A percentile compares a stretch with the other conserved stretches of the same genome.
Evolutionary conservation across 2,329 filamentous ascomycete species (phyloP).

Genomic region (Akanthomyces uredinophilus): DNA sequence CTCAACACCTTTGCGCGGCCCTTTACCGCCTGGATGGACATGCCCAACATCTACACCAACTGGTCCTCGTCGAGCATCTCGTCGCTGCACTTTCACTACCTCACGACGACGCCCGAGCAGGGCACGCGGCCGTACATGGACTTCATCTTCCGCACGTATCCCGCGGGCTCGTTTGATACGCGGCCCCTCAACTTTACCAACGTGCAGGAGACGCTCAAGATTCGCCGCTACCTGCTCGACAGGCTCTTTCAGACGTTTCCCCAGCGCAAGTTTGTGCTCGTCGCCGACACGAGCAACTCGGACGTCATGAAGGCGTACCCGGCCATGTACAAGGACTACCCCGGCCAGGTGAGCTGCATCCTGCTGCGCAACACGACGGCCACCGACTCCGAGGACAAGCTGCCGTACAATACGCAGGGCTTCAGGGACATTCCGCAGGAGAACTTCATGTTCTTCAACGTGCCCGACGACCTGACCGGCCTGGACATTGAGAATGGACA

Average conservation of each 20-base stretch:
- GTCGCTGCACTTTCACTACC: slow-evolving; percentile 73
- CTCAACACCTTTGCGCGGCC: slow-evolving; percentile 70
- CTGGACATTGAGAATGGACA: slow-evolving; percentile 58
- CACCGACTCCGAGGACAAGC: slow-evolving; percentile 61
- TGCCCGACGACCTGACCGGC: slow-evolving; percentile 61
- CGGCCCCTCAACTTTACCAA: slow-evolving; percentile 58
- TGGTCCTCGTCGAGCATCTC: slow-evolving; percentile 55
- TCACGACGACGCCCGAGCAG: slow-evolving; percentile 77
- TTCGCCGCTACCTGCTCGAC: slow-evolving; percentile 64
- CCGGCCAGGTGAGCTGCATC: slow-evolving; percentile 71
- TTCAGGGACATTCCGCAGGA: slow-evolving; percentile 49
- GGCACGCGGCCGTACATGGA: slow-evolving; percentile 74
- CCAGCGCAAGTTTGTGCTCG: slow-evolving; percentile 66
- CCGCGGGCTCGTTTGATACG: slow-evolving; percentile 71
- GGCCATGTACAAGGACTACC: slow-evolving; percentile 58
- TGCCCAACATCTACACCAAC: slow-evolving; percentile 73
- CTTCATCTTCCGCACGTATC: slow-evolving; percentile 74
- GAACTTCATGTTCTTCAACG: slow-evolving; percentile 75
- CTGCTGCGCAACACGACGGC: slow-evolving; percentile 68
- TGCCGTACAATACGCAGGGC: slow-evolving; percentile 40
- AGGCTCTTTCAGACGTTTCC: slow-evolving; percentile 74
- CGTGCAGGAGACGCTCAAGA: slow-evolving; percentile 49
- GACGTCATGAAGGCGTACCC: slow-evolving; percentile 68
- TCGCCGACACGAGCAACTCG: slow-evolving; percentile 71
- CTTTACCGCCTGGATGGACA: slow-evolving; percentile 70